These are phyloP conservation scores for Colletotrichum sp. DNA, from an alignment of 2,329 filamentous ascomycete genomes.

Conservation along the genomic window DNA sequence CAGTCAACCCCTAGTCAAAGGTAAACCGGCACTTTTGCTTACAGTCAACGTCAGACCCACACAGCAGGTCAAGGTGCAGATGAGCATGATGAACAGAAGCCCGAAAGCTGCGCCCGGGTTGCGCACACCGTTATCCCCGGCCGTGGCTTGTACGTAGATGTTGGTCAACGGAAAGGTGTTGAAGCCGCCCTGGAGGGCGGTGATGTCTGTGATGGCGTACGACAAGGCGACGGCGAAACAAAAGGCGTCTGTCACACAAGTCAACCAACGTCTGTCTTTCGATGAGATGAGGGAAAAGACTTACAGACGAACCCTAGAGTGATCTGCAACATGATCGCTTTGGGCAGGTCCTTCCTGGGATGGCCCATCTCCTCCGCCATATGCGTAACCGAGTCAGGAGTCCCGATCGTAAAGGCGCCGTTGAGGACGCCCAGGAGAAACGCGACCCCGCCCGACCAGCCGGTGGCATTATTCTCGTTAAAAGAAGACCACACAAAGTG, in stretches of 20 bases:
- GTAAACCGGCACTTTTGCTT: neutral
- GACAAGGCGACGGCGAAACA: slow-evolving; percentile 54
- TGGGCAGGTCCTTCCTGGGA: slow-evolving; percentile 52
- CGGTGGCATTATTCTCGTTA: slow-evolving; percentile 51
- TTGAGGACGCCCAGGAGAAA: slow-evolving; percentile 71
- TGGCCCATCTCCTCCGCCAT: slow-evolving; percentile 64
- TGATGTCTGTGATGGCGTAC: slow-evolving; percentile 62
- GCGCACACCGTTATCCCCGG: slow-evolving; percentile 42
- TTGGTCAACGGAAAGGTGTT: slow-evolving; percentile 66
- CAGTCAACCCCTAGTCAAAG: neutral
- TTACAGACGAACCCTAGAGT: slow-evolving; percentile 46
- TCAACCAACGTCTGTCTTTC: neutral
- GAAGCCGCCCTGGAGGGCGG: slow-evolving; percentile 52
- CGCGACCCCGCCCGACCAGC: slow-evolving; percentile 63
- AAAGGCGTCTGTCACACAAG: slow-evolving; percentile 49
- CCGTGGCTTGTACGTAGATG: slow-evolving; percentile 65
- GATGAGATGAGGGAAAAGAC: slow-evolving; percentile 34
- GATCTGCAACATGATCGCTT: slow-evolving; percentile 54
- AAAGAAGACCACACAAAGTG: slow-evolving; percentile 59
- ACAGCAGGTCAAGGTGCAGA: slow-evolving; percentile 53
- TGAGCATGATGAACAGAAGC: slow-evolving; percentile 60
- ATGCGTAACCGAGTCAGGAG: slow-evolving; percentile 67
- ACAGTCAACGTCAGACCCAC: slow-evolving; percentile 57
- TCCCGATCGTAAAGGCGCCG: slow-evolving; percentile 70
- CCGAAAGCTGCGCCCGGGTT: slow-evolving; percentile 60